Percentiles rank a stretch among this genome's conserved stretches.
Evolutionary conservation across 176 grass and related monocot genomes (phyloP).

Genomic region (Musa troglodytarum): DNA sequence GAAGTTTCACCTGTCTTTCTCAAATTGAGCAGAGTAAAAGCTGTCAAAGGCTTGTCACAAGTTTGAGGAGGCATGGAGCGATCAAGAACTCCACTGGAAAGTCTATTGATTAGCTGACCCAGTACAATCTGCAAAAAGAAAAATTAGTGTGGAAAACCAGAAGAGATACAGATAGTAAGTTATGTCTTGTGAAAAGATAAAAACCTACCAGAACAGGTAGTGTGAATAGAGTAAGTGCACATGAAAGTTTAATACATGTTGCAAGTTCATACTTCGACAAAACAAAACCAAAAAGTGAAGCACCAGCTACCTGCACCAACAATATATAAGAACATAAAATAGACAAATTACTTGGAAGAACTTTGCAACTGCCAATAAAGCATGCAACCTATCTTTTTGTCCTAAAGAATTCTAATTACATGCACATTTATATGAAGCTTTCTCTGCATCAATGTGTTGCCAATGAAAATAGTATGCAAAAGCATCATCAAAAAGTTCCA

Average conservation of each 20-base stretch:
- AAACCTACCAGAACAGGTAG: conserved; percentile 32
- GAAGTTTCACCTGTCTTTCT: conserved; percentile 16
- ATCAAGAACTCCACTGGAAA: conserved; percentile 36
- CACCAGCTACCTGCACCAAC: conserved; percentile 31
- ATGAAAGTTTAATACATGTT: conserved; percentile 48
- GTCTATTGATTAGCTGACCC: conserved; percentile 14
- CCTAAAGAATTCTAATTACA: not conserved
- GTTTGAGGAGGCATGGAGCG: not conserved
- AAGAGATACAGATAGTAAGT: not conserved
- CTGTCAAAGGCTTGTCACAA: not conserved
- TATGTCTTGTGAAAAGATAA: not conserved
- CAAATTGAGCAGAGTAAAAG: conserved; percentile 1
- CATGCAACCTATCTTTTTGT: not conserved
- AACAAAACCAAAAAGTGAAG: conserved; percentile 40
- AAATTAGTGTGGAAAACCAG: not conserved
- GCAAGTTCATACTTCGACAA: conserved; percentile 34
- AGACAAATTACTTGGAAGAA: not conserved
- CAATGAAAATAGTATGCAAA: not conserved
- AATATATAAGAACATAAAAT: not conserved
- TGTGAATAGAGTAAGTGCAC: conserved; percentile 29
- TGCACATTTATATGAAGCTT: not conserved
- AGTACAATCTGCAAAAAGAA: conserved; percentile 30
- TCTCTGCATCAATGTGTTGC: not conserved
- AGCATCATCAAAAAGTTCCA: not conserved
- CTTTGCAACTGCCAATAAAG: not conserved